Base-by-base conservation (phyloP, 495 filamentous ascomycete species). In the Aspergillus panamensis region DNA sequence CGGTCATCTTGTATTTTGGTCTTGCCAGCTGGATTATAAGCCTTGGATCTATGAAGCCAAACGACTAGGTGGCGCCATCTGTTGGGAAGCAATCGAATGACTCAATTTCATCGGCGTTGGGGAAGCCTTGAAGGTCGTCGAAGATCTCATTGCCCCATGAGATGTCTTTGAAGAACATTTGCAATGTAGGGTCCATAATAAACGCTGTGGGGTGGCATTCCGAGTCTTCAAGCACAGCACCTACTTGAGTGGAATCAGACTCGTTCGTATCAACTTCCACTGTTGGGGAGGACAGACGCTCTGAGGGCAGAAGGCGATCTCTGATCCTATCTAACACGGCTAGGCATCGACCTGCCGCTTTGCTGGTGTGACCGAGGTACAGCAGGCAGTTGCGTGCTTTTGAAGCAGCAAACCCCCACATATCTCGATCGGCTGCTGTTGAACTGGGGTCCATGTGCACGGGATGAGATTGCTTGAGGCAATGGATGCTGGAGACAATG, bases 81-180 rank as follows among this genome's bases (percentile, higher is more conserved):
- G 35, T 39, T 14, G 57, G 54, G 2, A 64, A 5, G 43, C 61
- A 63, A 48, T 65, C 58, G 45, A 62, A 65, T 14, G 47, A 39
- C 17, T 58, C 62, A 12, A 54, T 29, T 33, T 63, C 65, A 35
- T 57, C 55, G 0, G 62, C 65, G 19, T 55, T 55, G 2, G 62
- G 62, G 45, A 68, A 68, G 1, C 62, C 60, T 31, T 62, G 12
- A 0, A 65, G 32, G 1, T 60, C 62, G 17, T 65, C 60, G 30
- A 68, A 68, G 1, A 61, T 44, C 31, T 61, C 60, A 8, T 55
- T 58, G 6, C 59, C 50, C 55, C 57, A 57, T 8, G 58, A 57
- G 1, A 57, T 53, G 39, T 58, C 54, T 30, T 67, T 56, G n/a
- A 68, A 63, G 43, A 68, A 59, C 8, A 63, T 58, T 39, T 63